These are phyloP conservation scores for Solanum hybrid DNA, from an alignment of 305 asterid genomes.

Conservation along the genomic window DNA sequence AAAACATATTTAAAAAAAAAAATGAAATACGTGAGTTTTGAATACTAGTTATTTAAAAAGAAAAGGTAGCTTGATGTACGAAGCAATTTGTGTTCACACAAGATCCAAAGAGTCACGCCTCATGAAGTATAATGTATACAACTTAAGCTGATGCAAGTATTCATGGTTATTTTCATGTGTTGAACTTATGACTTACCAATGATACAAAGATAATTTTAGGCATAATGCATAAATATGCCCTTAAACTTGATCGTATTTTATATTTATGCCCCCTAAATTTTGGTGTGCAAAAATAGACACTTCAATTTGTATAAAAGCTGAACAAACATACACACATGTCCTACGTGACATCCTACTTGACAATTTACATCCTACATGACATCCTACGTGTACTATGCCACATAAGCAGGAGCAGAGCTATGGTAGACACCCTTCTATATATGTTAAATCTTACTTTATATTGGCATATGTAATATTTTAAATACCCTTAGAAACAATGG, in stretches of 20 bases:
- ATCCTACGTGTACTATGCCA: not conserved
- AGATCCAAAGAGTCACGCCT: too few species aligned
- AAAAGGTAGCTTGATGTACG: not conserved
- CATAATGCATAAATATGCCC: too few species aligned
- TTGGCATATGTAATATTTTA: too few species aligned
- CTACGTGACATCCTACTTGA: not conserved
- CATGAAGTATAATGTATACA: not conserved
- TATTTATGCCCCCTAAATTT: not conserved
- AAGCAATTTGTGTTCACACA: not conserved
- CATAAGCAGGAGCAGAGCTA: not conserved
- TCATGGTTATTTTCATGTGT: not conserved
- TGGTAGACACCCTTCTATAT: not conserved
- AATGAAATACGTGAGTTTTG: not conserved
- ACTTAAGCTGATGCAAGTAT: not conserved
- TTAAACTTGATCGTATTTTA: not conserved
- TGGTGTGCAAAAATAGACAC: not conserved
- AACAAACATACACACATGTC: too few species aligned
- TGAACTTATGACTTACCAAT: not conserved
- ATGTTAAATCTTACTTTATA: not conserved
- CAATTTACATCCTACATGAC: not conserved
- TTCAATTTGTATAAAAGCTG: too few species aligned
- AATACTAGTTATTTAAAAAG: not conserved
- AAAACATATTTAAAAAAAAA: not conserved
- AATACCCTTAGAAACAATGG: not conserved
- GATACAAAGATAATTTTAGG: not conserved